Evolutionary conservation across 768 basidiomycete species (phyloP).

Genomic region (Exidia glandulosa): DNA sequence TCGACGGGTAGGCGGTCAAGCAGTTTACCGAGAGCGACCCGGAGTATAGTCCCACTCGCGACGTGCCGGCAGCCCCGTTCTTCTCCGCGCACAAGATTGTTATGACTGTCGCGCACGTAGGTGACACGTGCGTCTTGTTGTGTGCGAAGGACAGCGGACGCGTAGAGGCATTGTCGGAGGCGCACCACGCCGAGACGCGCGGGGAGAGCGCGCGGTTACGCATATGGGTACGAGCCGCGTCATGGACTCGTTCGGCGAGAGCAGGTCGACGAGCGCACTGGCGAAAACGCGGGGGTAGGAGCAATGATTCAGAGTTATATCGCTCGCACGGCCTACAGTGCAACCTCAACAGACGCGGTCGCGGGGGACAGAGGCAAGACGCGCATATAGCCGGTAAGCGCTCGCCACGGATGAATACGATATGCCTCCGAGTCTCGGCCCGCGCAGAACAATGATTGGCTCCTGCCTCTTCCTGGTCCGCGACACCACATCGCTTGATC

Average conservation of each 20-base stretch:
- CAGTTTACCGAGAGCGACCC: conserved; percentile 57
- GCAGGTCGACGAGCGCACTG: conserved; percentile 91
- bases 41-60: conserved; percentile 77
- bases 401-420: too few relatives aligned
- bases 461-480: too few relatives aligned
- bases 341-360: too few relatives aligned
- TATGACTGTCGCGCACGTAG: conserved; percentile 86
- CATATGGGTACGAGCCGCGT: conserved; percentile 81
- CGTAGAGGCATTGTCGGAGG: conserved; percentile 80
- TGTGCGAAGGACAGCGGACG: conserved; percentile 62
- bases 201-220: conserved; percentile 77
- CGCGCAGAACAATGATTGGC: too few relatives aligned
- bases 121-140: conserved; percentile 83
- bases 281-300: conserved; percentile 88
- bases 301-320: too few relatives aligned
- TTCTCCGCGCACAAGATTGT: conserved; percentile 66
- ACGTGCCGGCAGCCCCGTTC: conserved; percentile 67
- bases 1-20: conserved; percentile 33
- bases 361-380: too few relatives aligned
- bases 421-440: too few relatives aligned
- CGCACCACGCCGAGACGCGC: conserved; percentile 88
- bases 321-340: too few relatives aligned
- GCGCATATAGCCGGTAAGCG: too few relatives aligned
- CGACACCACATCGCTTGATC: too few relatives aligned
- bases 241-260: conserved; percentile 91